Base-by-base conservation (phyloP, 495 filamentous ascomycete genomes). In the Xylaria scruposa region DNA sequence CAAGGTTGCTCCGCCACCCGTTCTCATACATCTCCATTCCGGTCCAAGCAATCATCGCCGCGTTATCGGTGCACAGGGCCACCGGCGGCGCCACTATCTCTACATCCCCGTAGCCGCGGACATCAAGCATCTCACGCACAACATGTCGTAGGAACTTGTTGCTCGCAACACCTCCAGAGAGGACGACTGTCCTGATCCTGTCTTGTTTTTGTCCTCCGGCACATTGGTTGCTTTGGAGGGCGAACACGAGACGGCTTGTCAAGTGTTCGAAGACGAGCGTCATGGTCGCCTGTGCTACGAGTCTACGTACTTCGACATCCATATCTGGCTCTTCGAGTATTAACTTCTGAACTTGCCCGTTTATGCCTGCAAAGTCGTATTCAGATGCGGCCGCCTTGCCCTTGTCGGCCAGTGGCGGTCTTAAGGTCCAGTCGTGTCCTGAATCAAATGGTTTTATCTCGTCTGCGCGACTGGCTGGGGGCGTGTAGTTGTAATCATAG, bases 31-130 rank as follows among this genome's bases (percentile, higher is more conserved):
- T 97, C 84, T 97, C 95, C 67, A 94, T 86, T 0, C 92, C 96
- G 6, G 95, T 87, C 96, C 96, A 99, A 0, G 92, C 95, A 74
- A 98, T 94, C 96, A 98, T 99, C n/a, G 94, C 94, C 19, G 95
- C 96, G 83, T 98, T 98, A 77, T 99, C 96, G 0, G 93, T 97
- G 74, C 96, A 97, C 72, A 95, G 83, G 59, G 84, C 82, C 26
- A 86, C 77, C 4, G 96, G 96, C 26, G 96, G 96, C 49, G 90
- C 90, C 4, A 90, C 79, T 15, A 98, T 74, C 36, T 84, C 70
- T n/a, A 97, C 79, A 70, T 91, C 70, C 6, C 73, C 73, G 74
- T 88, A 91, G 0, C 92, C 92, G 17, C 90, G 84, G 13, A 81
- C 87, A 74, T 91, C 85, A 42, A 98, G 80, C 63, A 88, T 87